A percentile compares a stretch with the other conserved stretches of the same genome.
phyloP scores from a whole-genome alignment of 805 yeast genomes.

The Candida pseudofarinosa region DNA sequence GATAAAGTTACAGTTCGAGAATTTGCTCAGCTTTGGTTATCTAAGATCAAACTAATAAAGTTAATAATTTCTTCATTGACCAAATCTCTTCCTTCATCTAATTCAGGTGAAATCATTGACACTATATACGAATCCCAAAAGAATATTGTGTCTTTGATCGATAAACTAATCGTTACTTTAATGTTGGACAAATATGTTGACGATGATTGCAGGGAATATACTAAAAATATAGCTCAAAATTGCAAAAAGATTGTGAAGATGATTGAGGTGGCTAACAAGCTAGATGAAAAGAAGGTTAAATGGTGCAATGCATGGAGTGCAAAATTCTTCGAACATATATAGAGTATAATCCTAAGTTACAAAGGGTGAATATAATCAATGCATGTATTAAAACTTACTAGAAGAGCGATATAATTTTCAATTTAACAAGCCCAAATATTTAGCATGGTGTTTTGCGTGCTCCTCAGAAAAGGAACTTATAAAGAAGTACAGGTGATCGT shows the following conservation, averaged over 20 bases:
- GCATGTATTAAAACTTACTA: background rate
- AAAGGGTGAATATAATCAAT: background rate
- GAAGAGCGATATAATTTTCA: constrained; percentile 1
- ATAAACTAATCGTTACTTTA: constrained; percentile 54
- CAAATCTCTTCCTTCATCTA: constrained; percentile 51
- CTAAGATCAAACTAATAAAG: constrained; percentile 53
- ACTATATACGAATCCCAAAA: constrained; percentile 40
- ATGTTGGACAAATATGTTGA: constrained; percentile 45
- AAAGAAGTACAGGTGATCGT: constrained; percentile 89
- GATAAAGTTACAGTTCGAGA: constrained; percentile 29
- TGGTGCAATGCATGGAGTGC: constrained; percentile 55
- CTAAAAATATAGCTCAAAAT: constrained; percentile 20
- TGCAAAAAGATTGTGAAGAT: constrained; percentile 29
- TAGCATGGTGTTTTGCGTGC: constrained; percentile 86
- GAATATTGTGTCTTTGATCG: constrained; percentile 44
- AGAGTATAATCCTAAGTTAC: background rate
- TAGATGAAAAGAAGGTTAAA: constrained; percentile 49
- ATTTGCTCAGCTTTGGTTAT: constrained; percentile 47
- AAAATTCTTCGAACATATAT: constrained; percentile 31
- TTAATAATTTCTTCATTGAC: constrained; percentile 54
- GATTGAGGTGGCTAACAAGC: constrained; percentile 45
- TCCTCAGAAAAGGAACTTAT: constrained; percentile 73
- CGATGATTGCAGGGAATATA: constrained; percentile 26
- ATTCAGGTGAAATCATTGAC: constrained; percentile 45
- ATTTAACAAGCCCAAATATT: constrained; percentile 41